These are phyloP conservation scores for Uronychia setigera DNA, from an alignment of 73 alveolate genomes.

Conservation along the genomic window DNA sequence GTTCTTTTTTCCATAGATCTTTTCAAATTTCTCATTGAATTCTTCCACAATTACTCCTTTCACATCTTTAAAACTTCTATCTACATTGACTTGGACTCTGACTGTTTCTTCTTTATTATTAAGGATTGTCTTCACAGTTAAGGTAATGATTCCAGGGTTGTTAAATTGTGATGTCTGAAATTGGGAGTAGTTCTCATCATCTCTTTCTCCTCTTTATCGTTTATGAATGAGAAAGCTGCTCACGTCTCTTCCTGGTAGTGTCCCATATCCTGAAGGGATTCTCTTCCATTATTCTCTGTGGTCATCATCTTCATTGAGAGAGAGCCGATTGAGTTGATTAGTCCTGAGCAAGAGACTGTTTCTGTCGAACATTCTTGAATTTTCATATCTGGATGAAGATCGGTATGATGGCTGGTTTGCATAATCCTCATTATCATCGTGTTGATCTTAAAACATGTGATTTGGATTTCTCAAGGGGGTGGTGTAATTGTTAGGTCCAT, in stretches of 20 bases:
- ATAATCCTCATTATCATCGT: too few species aligned
- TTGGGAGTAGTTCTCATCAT: not conserved
- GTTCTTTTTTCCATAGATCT: not conserved
- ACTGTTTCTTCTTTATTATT: not conserved
- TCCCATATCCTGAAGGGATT: not conserved
- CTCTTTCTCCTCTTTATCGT: not conserved
- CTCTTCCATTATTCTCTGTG: not conserved
- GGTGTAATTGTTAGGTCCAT: not conserved
- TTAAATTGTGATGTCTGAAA: not conserved
- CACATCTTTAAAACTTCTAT: not conserved
- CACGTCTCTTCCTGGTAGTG: not conserved
- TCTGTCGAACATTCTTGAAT: not conserved
- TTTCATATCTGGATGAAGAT: too few species aligned
- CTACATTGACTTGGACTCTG: not conserved
- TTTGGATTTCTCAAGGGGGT: too few species aligned
- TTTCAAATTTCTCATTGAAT: not conserved
- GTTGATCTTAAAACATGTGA: too few species aligned
- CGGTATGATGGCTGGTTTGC: too few species aligned
- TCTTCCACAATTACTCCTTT: not conserved
- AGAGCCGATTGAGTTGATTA: not conserved
- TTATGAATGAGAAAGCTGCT: not conserved
- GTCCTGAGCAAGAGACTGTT: not conserved
- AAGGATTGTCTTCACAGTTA: not conserved
- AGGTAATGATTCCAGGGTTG: not conserved
- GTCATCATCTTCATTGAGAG: not conserved